Evolutionary conservation across 768 basidiomycete species (phyloP).

Genomic region (Leccinum variicolor): DNA sequence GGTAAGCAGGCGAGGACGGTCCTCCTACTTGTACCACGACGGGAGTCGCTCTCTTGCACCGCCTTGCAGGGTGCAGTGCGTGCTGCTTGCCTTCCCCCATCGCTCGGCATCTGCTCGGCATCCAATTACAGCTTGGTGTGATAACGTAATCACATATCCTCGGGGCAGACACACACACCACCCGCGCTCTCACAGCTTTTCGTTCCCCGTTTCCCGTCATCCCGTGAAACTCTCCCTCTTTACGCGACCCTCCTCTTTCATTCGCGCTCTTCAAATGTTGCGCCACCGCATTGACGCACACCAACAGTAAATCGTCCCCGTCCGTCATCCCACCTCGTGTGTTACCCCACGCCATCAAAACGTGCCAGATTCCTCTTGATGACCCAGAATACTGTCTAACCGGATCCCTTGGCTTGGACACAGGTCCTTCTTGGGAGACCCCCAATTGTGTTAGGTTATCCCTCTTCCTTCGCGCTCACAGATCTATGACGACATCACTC

Average conservation of each 20-base stretch:
- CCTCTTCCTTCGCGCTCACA: not conserved
- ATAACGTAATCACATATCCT: constrained; percentile 11
- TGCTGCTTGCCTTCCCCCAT: not conserved
- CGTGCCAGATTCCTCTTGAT: constrained; percentile 14
- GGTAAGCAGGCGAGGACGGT: not conserved
- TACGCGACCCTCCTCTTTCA: not conserved
- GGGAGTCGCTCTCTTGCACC: constrained; percentile 10
- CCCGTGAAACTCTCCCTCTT: not conserved
- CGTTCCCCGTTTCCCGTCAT: constrained; percentile 4
- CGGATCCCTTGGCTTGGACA: not conserved
- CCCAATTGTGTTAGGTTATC: not conserved
- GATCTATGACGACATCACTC: constrained; percentile 3
- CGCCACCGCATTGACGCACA: not conserved
- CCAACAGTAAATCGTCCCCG: not conserved
- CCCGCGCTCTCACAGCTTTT: not conserved
- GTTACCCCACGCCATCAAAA: constrained; percentile 26
- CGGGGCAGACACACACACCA: not conserved
- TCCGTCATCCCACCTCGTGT: not conserved
- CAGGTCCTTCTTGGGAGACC: not conserved
- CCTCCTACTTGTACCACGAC: constrained; percentile 13
- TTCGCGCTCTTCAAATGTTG: not conserved
- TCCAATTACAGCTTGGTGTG: constrained; percentile 17
- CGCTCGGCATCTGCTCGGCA: constrained; percentile 8
- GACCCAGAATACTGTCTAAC: not conserved
- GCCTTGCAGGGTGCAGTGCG: constrained; percentile 7